Evolutionary conservation across 805 yeast species (phyloP).

Genomic region (Myxozyma vanderwaltii): DNA sequence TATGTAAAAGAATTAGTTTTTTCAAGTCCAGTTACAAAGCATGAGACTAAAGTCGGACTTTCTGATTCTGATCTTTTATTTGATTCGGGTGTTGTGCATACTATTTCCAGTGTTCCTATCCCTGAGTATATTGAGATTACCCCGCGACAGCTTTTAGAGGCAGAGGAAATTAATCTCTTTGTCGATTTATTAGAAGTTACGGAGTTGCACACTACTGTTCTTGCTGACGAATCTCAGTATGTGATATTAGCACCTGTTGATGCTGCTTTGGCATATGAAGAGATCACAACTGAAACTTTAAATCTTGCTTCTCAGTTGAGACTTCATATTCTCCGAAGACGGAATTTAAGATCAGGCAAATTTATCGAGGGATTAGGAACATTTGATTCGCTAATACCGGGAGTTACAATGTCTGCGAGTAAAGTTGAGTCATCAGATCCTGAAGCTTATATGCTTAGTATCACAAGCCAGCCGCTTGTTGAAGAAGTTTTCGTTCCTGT

Average conservation of each 20-base stretch:
- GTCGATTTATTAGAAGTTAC: constrained; percentile 23
- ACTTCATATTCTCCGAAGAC: constrained; percentile 21
- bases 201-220: constrained; percentile 3
- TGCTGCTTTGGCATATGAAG: constrained; percentile 3
- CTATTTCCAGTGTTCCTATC: constrained; percentile 19
- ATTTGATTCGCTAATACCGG: constrained; percentile 22
- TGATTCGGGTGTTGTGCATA: constrained; percentile 27
- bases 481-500: constrained; percentile 2
- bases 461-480: background rate
- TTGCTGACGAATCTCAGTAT: constrained; percentile 17
- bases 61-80: constrained; percentile 17
- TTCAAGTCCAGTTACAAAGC: background rate
- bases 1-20: background rate
- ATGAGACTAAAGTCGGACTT: background rate
- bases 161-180: constrained; percentile 15
- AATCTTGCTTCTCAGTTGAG: constrained; percentile 23
- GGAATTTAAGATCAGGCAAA: constrained; percentile 7
- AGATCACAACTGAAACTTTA: constrained; percentile 12
- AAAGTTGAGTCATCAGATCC: background rate
- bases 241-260: constrained; percentile 28
- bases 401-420: constrained; percentile 5
- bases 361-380: constrained; percentile 12
- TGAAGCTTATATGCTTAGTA: background rate
- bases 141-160: constrained; percentile 23
- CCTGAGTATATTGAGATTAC: constrained; percentile 27